These are phyloP conservation scores for Hemerocallis citrina DNA, from an alignment of 106 monocot genomes.

Conservation along the genomic window DNA sequence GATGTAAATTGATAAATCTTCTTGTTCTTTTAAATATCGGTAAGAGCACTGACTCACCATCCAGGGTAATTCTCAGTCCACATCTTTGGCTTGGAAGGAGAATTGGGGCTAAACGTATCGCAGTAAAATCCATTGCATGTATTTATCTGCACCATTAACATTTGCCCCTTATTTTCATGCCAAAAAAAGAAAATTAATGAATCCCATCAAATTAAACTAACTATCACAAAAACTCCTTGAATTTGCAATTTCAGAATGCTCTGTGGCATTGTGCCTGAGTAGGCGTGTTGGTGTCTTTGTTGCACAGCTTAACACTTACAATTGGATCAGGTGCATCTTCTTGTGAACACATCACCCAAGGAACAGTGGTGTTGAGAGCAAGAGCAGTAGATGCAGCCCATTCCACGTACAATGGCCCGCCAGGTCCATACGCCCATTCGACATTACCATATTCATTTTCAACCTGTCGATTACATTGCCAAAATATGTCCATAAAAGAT, in stretches of 20 bases:
- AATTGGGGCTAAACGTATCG: constrained; percentile 76
- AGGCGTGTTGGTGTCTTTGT: too few relatives aligned
- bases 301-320: too few relatives aligned
- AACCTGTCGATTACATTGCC: constrained; percentile 7
- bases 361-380: constrained; percentile 23
- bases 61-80: constrained; percentile 99
- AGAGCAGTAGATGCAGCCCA: constrained; percentile 22
- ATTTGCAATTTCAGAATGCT: neutral
- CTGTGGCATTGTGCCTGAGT: too few relatives aligned
- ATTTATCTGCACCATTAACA: constrained; percentile 65
- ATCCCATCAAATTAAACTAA: neutral
- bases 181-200: neutral
- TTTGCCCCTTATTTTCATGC: neutral
- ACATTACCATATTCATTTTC: constrained; percentile 32
- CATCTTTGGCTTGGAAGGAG: constrained; percentile 74
- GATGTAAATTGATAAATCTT: neutral
- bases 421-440: constrained; percentile 22
- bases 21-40: neutral
- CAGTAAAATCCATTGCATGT: constrained; percentile 96
- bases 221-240: neutral
- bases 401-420: constrained; percentile 15
- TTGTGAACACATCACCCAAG: constrained; percentile 30
- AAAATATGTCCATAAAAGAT: neutral
- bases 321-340: constrained; percentile 33
- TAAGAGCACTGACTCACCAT: constrained; percentile 38